Conservation (phyloP, 2,329 filamentous ascomycete species). For the Coniosporium tulheliwenetii region DNA sequence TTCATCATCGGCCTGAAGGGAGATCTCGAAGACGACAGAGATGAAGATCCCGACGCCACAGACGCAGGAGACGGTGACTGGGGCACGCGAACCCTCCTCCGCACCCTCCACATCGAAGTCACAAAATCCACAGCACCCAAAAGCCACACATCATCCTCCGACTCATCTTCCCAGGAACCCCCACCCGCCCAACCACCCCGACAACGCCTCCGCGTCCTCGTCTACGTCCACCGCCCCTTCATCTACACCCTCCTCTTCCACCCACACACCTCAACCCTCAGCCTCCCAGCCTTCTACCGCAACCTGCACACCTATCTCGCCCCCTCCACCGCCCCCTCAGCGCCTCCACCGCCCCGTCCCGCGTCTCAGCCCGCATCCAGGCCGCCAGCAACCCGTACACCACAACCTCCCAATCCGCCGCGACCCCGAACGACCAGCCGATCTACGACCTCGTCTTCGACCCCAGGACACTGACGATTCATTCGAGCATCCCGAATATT, state of each 20-base stretch:
- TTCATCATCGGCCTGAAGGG: conserved; percentile 57
- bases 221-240: conserved; percentile 61
- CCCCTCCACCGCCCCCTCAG: conserved; percentile 30
- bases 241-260: conserved; percentile 63
- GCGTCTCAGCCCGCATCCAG: conserved; percentile 25
- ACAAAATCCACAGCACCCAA: background rate
- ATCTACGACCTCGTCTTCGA: conserved; percentile 48
- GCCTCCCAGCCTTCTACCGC: conserved; percentile 27
- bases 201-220: conserved; percentile 44
- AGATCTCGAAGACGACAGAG: conserved; percentile 37
- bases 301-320: conserved; percentile 36
- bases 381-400: conserved; percentile 17
- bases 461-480: conserved; percentile 39
- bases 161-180: conserved; percentile 51
- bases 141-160: conserved; percentile 27
- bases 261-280: conserved; percentile 39
- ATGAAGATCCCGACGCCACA: conserved; percentile 8
- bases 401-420: conserved; percentile 12
- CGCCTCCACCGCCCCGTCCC: conserved; percentile 22
- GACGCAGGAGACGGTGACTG: conserved; percentile 8
- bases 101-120: conserved; percentile 53
- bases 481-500: conserved; percentile 49
- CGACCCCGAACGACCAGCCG: conserved; percentile 19
- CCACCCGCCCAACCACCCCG: background rate
- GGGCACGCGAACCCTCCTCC: conserved; percentile 39